Evolutionary conservation across 441 rosid genomes (phyloP).

Genomic region (Adansonia madagascariensis): DNA sequence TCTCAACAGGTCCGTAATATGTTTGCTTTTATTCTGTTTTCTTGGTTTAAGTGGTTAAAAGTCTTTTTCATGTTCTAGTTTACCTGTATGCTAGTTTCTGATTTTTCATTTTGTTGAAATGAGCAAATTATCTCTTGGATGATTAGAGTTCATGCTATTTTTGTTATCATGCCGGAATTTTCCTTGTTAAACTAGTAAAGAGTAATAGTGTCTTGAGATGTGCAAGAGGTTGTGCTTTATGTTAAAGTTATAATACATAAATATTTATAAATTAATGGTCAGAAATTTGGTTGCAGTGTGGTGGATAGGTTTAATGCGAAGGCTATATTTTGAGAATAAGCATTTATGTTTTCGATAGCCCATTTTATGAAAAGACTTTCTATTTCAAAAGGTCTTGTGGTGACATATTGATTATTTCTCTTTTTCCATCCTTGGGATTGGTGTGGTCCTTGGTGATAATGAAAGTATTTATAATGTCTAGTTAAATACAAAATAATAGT

Average conservation of each 20-base stretch:
- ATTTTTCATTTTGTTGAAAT: too few species aligned
- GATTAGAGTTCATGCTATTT: too few species aligned
- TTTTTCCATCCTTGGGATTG: not conserved
- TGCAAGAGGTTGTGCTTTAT: not conserved
- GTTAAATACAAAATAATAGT: not conserved
- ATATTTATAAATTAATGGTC: not conserved
- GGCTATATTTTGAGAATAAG: not conserved
- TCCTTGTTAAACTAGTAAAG: too few species aligned
- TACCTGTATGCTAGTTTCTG: too few species aligned
- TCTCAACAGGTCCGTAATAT: constrained; percentile 71
- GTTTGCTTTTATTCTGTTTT: constrained; percentile 25
- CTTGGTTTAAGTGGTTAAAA: constrained; percentile 12
- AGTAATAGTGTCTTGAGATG: too few species aligned
- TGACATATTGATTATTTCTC: not conserved
- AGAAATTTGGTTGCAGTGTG: not conserved
- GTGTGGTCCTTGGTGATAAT: not conserved
- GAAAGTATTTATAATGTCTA: not conserved
- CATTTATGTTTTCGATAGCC: not conserved
- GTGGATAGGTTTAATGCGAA: not conserved
- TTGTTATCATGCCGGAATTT: too few species aligned
- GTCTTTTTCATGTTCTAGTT: too few species aligned
- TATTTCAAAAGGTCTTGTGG: not conserved
- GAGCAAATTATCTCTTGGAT: too few species aligned
- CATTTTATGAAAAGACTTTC: not conserved
- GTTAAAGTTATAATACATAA: not conserved